These are phyloP conservation scores for Cystobasidium slooffiae DNA, from an alignment of 1,284 basidiomycete genomes.

Conservation along the genomic window DNA sequence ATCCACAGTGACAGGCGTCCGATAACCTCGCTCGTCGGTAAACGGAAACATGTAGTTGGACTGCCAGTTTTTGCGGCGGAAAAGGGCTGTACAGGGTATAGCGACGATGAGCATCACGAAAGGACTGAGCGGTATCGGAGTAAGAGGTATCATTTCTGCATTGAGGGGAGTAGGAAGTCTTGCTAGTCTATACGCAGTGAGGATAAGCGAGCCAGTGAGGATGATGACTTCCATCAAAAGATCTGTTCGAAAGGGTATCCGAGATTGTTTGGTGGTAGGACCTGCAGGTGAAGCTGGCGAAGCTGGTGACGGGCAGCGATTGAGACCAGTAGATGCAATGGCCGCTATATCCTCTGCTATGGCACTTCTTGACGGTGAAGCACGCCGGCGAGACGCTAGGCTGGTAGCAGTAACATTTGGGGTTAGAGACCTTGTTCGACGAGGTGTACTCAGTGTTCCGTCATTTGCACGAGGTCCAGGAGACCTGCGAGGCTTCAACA, in stretches of 20 bases:
- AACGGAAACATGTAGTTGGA: constrained; percentile 53
- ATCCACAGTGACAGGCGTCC: constrained; percentile 49
- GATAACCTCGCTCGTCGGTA: constrained; percentile 55
- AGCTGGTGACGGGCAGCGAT: constrained; percentile 16
- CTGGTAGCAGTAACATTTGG: constrained; percentile 8
- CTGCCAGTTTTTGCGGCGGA: constrained; percentile 46
- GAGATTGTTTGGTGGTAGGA: background rate
- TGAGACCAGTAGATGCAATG: background rate
- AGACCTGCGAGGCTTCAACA: constrained; percentile 21
- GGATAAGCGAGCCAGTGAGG: constrained; percentile 46
- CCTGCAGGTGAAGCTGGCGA: constrained; percentile 13
- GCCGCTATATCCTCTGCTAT: constrained; percentile 11
- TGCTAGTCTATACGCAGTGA: constrained; percentile 48
- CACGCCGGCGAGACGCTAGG: constrained; percentile 13
- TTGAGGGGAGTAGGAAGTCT: constrained; percentile 40
- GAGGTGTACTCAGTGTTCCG: background rate
- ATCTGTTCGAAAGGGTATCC: constrained; percentile 44
- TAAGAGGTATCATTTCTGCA: constrained; percentile 32
- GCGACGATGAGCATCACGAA: constrained; percentile 46
- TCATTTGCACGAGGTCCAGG: constrained; percentile 3
- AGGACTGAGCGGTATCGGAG: constrained; percentile 46
- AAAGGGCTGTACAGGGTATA: constrained; percentile 51
- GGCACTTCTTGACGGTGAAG: constrained; percentile 22
- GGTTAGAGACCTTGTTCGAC: constrained; percentile 23
- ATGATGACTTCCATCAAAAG: constrained; percentile 50